These are phyloP conservation scores for Blastocystis sp. DNA, from an alignment of 352 stramenopile species.

Conservation along the genomic window DNA sequence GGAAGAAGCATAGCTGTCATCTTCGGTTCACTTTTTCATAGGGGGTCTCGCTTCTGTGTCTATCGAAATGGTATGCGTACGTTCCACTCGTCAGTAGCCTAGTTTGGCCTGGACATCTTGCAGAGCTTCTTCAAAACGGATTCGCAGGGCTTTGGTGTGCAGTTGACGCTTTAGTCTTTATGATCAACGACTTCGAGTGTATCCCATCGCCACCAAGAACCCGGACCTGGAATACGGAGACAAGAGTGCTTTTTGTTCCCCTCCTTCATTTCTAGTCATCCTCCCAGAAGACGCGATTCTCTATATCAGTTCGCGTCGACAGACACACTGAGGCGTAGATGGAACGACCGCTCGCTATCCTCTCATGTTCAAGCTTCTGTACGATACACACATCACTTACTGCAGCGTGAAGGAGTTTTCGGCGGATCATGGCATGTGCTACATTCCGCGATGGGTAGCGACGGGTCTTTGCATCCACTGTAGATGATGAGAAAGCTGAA, in stretches of 20 bases:
- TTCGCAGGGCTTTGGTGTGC: neutral
- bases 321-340: constrained; percentile 7
- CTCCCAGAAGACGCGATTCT: constrained; percentile 22
- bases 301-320: constrained; percentile 8
- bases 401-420: constrained; percentile 64
- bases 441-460: constrained; percentile 40
- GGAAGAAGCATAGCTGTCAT: neutral
- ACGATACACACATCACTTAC: constrained; percentile 9
- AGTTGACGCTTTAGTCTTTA: constrained; percentile 28
- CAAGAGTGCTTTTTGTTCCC: constrained; percentile 23
- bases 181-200: neutral
- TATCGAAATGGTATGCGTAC: neutral
- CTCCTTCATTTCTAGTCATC: neutral
- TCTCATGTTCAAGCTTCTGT: constrained; percentile 25
- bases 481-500: constrained; percentile 59
- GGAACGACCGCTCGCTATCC: constrained; percentile 28
- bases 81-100: neutral
- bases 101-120: constrained; percentile 55
- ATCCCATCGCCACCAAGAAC: constrained; percentile 38
- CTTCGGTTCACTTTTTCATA: neutral
- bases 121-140: constrained; percentile 37
- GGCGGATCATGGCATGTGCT: neutral
- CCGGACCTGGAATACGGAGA: constrained; percentile 47
- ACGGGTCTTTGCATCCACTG: neutral
- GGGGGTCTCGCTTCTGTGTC: neutral